phyloP scores from a whole-genome alignment of 176 grass and related monocot genomes.

The Elymus sibiricus region DNA sequence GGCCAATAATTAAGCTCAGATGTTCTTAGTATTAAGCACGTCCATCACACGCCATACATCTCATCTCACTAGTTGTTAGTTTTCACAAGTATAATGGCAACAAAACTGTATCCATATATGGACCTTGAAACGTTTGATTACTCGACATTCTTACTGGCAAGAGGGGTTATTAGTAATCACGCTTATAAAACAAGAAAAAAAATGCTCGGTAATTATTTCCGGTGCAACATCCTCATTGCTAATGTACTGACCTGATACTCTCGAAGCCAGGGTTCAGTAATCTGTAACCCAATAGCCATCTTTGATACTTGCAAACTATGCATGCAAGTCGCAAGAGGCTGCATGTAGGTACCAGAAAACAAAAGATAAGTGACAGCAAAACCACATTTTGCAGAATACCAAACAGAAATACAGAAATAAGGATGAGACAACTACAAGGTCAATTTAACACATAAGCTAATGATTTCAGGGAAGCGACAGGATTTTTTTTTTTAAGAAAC shows the following conservation, averaged over 20 bases:
- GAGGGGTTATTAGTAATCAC: too few relatives aligned
- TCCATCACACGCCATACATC: too few relatives aligned
- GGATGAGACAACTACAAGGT: neutral
- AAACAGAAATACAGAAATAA: neutral
- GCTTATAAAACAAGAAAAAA: too few relatives aligned
- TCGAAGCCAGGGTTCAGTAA: slow-evolving; percentile 95
- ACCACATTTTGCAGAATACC: slow-evolving; percentile 1
- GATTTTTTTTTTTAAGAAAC: neutral
- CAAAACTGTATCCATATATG: too few relatives aligned
- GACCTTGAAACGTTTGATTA: too few relatives aligned
- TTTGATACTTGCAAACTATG: slow-evolving; percentile 70
- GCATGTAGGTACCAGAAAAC: slow-evolving; percentile 14
- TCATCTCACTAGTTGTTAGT: too few relatives aligned
- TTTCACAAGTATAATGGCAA: too few relatives aligned
- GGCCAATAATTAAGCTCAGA: too few relatives aligned
- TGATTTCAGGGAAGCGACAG: neutral
- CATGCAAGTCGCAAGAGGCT: slow-evolving; percentile 93
- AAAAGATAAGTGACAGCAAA: slow-evolving; percentile 20
- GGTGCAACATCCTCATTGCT: neutral
- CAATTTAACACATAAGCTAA: neutral
- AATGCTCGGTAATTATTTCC: too few relatives aligned
- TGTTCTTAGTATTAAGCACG: too few relatives aligned
- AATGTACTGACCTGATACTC: slow-evolving; percentile 80
- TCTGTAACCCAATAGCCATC: slow-evolving; percentile 73
- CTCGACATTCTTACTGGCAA: too few relatives aligned